Evolutionary conservation across 106 monocot species (phyloP), one percentile per base, ranked within the genome.

Genomic region (Acorus gramineus): DNA sequence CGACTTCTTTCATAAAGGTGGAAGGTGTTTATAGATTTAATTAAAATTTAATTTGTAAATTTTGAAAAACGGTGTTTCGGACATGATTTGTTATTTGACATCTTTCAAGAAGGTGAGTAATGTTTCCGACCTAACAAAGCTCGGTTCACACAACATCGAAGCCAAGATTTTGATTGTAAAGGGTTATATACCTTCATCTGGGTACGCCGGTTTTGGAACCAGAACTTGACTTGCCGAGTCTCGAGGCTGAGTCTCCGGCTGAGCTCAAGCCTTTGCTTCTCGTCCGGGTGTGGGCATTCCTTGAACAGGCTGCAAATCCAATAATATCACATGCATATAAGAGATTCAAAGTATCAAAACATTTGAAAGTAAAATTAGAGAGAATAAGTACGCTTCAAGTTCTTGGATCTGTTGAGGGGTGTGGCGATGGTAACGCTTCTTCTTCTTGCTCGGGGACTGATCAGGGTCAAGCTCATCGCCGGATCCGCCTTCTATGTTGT

Each of bases 161-260:
- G 28, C 1, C 1, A 28, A 28, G 28, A 28, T 28, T 28, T 28
- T 28, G n/a, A 28, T 28, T 28, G 28, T 28, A 28, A 52, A 42
- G 10, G 49, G 13, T 3, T 57, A 42, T 47, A 9, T 49, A 86
- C 94, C 95, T 95, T 95, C 90, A 95, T 86, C 72, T 95, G 95
- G 4, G 95, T 95, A n/a, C 95, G 82, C 0, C 90, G 67, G 55
- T 95, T 95, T 65, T 95, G 95, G 78, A 95, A 95, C 95, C 95
- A 95, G 79, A 89, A 95, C 65, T 95, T 95, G 61, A 95, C 95
- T 71, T 95, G 95, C 4, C 95, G 81, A 47, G 60, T 65, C 66
- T 90, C 90, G 10, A 95, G 63, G 64, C 48, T 50, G 4, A 95
- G 82, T 43, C 86, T 53, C 72, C 61, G 69, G 82, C 90, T 90